Percentiles rank a stretch among this genome's conserved stretches.
phyloP scores from a whole-genome alignment of 768 basidiomycete species.

The Leccinum broughii region DNA sequence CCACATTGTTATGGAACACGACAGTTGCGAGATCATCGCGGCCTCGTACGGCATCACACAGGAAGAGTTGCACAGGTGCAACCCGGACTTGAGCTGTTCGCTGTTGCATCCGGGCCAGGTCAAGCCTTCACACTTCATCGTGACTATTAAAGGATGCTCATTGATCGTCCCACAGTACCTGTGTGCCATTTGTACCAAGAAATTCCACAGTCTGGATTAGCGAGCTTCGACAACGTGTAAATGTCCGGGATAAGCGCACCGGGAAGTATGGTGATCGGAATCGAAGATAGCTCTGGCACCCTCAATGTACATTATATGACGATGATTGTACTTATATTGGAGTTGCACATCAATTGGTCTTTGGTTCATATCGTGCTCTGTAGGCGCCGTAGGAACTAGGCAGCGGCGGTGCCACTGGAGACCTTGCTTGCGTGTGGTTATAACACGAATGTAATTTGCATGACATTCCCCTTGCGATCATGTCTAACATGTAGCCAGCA shows the following conservation, averaged over 20 bases:
- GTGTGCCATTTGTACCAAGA: conserved; percentile 20
- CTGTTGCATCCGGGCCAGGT: conserved; percentile 52
- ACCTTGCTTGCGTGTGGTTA: no score
- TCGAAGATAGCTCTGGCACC: no score
- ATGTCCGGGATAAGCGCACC: not conserved
- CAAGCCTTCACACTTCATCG: conserved; percentile 1
- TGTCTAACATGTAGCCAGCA: no score
- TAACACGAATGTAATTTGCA: no score
- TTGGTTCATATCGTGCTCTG: no score
- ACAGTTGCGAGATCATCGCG: conserved; percentile 51
- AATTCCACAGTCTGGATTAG: conserved; percentile 19
- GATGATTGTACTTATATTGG: no score
- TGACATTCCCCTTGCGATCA: no score
- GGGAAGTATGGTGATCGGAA: not conserved
- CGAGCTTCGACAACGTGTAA: conserved; percentile 2
- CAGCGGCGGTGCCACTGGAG: no score
- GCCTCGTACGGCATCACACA: conserved; percentile 37
- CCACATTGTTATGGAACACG: conserved; percentile 8
- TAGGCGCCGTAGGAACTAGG: not conserved
- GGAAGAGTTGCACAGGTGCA: no score
- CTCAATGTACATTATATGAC: no score
- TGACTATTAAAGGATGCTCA: conserved; percentile 1
- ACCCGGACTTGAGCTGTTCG: no score
- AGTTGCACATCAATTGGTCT: no score
- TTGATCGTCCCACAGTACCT: conserved; percentile 20